Base-by-base conservation (phyloP, 768 basidiomycete species). In the Boletellus ananas region DNA sequence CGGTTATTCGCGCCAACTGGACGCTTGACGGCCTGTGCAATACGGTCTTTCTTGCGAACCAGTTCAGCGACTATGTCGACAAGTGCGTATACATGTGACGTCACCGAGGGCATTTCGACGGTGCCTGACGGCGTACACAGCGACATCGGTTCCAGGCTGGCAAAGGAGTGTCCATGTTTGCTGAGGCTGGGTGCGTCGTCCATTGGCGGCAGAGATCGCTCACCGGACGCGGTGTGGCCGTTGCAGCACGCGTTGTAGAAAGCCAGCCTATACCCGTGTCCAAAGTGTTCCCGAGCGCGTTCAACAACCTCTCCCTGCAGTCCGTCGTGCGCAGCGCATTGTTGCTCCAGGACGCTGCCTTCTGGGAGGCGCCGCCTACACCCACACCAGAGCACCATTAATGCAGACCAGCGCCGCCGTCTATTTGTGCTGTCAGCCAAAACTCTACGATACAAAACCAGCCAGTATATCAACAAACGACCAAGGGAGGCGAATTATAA, bases 231-330 rank as follows among this genome's bases (percentile, higher is more conserved):
- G 55, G 39, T 14, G 18, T 3, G 23, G 18, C 9, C 13, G 25
- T 31, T 39, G 37, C 40, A 87, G 84, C 71, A 10, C 78, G 79
- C 33, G 62, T 74, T 50, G 61, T 87, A 41, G 68, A 72, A 38
- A 74, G 68, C 57, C 67, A 62, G 10, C 67, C 76, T 13, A 70
- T 89, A 43, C 84, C 82, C 54, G 54, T 66, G 34, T 79, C 76
- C n/a, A 51, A 54, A 20, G 51, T 66, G 6, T 81, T 75, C 69
- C 77, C 82, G 17, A 76, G 79, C 17, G 85, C 85, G 16, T 89
- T 89, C 72, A 86, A 81, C 60, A 84, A 77, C 63, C 78, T 76
- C 29, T 73, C 84, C 13, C 70, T 84, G 1, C 86, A 87, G 65
- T 81, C 70, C 59, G 64, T 74, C 46, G 59, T 41, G 6, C 39